Evolutionary conservation across 2,329 filamentous ascomycete genomes (phyloP).

Genomic region (Helotiales sp.): DNA sequence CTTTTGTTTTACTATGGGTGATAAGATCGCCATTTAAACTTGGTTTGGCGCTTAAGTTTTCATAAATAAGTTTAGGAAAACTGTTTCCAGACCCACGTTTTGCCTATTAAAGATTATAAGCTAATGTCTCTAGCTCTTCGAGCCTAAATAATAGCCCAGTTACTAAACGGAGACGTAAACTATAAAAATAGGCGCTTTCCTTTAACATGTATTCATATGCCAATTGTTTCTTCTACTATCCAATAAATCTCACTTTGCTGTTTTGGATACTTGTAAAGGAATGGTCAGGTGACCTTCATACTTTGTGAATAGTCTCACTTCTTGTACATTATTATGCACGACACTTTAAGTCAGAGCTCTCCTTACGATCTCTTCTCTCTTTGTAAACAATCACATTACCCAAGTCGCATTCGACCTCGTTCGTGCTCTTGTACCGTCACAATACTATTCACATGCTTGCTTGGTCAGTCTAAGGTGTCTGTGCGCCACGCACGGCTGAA

Average conservation of each 20-base stretch:
- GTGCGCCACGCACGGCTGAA: background rate
- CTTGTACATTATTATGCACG: no score
- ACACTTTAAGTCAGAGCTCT: no score
- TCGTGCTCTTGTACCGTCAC: no score
- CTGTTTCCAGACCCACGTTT: background rate
- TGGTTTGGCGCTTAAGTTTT: background rate
- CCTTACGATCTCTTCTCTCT: no score
- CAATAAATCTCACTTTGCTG: background rate
- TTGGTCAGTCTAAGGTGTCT: background rate
- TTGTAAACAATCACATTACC: no score
- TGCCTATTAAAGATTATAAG: background rate
- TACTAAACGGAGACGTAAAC: background rate
- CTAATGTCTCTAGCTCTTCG: background rate
- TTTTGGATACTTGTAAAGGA: background rate
- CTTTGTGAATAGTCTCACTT: no score
- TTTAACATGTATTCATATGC: background rate
- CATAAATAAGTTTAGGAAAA: background rate
- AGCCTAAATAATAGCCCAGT: slow-evolving; percentile 3
- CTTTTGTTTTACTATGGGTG: background rate
- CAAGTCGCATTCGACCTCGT: no score
- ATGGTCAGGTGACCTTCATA: no score
- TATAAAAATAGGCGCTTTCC: background rate
- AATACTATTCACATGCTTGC: background rate
- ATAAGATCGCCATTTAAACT: background rate
- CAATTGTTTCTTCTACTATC: background rate